Evolutionary conservation across 257 asterid species (phyloP), one percentile per base, ranked within the genome.

Genomic region (Solanum bulbocastanum): DNA sequence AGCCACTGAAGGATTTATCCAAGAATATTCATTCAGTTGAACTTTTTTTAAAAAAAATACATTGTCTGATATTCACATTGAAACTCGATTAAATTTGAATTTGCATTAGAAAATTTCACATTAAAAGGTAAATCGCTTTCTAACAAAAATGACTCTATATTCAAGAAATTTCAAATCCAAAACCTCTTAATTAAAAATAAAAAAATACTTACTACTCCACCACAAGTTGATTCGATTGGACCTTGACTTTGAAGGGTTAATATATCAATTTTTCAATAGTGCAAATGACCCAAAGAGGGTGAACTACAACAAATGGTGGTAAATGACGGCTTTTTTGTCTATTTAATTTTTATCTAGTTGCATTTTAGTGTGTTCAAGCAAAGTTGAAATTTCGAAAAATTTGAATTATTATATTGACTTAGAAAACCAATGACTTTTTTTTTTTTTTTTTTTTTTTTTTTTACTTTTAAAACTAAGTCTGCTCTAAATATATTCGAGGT

Each of bases 51-150:
- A 37, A 37, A 37, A 37, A 37, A 7, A 13, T 44, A 4, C 1
- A 2, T 5, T 44, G 16, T 6, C 4, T 52, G 10, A 52, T 52
- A 16, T 52, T 1, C 0, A 52, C 1, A 52, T 52, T 52, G 0
- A 16, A 52, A 52, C 2, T 1, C 1, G 8, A 52, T 1, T 52
- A 52, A 52, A 52, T 18, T 52, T 52, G 1, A 8, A 52, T 52
- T 52, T 0, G 1, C 0, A 0, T 0, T 2, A 0, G 1, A 46
- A 52, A 52, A 2, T 18, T 52, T 0, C 8, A 18, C 4, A 52
- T 6, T 52, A 0, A 0, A 0, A 2, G 56, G 10, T 52, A 52
- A 52, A 52, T 52, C 10, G 0, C 1, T 52, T 0, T 6, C 1
- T 52, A 2, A 52, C n/a, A 52, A 52, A 52, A 2, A 52, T 52